Percentiles rank a stretch among this genome's conserved stretches.
Evolutionary conservation across 208 protist species (phyloP).

Genomic region (Crithidia bombi): DNA sequence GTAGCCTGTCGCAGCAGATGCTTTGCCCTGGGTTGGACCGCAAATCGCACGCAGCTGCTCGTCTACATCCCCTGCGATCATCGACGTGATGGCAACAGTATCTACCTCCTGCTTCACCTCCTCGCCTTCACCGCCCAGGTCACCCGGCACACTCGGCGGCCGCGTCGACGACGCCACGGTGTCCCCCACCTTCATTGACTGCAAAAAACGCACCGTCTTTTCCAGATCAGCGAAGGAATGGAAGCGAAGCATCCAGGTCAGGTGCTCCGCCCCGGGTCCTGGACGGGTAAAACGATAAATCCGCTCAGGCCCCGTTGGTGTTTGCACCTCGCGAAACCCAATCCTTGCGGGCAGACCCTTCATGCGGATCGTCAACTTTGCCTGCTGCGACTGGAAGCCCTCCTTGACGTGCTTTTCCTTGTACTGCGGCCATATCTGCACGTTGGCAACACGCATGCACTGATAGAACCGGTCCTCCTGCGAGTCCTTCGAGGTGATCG

Average conservation of each 20-base stretch:
- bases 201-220: slow-evolving; percentile 7
- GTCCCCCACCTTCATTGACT: slow-evolving; percentile 17
- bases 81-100: background rate
- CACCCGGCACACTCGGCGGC: background rate
- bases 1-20: background rate
- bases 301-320: background rate
- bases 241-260: slow-evolving; percentile 27
- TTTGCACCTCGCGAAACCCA: background rate
- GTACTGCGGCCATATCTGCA: slow-evolving; percentile 34
- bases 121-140: slow-evolving; percentile 9
- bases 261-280: slow-evolving; percentile 1
- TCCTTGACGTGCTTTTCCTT: slow-evolving; percentile 23
- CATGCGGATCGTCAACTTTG: slow-evolving; percentile 22
- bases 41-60: slow-evolving; percentile 13
- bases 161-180: background rate
- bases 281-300: slow-evolving; percentile 16
- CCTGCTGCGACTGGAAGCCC: slow-evolving; percentile 9
- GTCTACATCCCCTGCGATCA: slow-evolving; percentile 11
- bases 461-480: slow-evolving; percentile 9
- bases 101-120: slow-evolving; percentile 23
- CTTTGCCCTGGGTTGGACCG: background rate
- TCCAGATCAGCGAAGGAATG: slow-evolving; percentile 5
- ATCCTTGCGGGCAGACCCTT: slow-evolving; percentile 17
- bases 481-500: slow-evolving; percentile 16
- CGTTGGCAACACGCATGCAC: slow-evolving; percentile 15